Percentiles rank a stretch among this genome's conserved stretches.
Evolutionary conservation across 495 filamentous ascomycete genomes (phyloP).

Genomic region (Rhizodiscina lignyota): DNA sequence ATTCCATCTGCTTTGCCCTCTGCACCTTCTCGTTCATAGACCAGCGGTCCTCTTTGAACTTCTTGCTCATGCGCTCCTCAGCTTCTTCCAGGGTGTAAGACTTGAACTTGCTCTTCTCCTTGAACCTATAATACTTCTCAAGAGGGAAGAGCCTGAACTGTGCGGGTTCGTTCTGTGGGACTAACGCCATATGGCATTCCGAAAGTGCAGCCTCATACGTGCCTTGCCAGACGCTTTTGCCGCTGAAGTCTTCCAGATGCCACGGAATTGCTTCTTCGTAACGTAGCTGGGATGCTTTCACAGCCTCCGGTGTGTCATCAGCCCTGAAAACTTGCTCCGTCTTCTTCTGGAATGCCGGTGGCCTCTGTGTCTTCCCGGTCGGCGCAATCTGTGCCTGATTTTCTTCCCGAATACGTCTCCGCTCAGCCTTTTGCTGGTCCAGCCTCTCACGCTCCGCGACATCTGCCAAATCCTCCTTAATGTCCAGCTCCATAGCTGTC

Average conservation of each 20-base stretch:
- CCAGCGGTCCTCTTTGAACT: slow-evolving; percentile 57
- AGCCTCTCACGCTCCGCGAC: slow-evolving; percentile 36
- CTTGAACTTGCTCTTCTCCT: slow-evolving; percentile 66
- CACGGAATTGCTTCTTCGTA: slow-evolving; percentile 94
- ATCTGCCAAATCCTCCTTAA: slow-evolving; percentile 34
- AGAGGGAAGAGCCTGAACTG: slow-evolving; percentile 72
- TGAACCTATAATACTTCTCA: slow-evolving; percentile 92
- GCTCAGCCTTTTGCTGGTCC: neutral
- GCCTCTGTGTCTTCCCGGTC: slow-evolving; percentile 36
- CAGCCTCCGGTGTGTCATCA: slow-evolving; percentile 54
- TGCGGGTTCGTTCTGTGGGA: slow-evolving; percentile 35
- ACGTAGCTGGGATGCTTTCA: slow-evolving; percentile 59
- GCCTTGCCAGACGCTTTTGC: slow-evolving; percentile 83
- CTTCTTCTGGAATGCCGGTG: slow-evolving; percentile 58
- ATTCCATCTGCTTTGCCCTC: slow-evolving; percentile 18
- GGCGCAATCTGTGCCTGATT: slow-evolving; percentile 85
- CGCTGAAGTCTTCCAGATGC: slow-evolving; percentile 92
- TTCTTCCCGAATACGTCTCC: slow-evolving; percentile 50
- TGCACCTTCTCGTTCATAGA: slow-evolving; percentile 25
- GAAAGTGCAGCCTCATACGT: slow-evolving; percentile 75
- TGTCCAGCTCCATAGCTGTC: slow-evolving; percentile 16
- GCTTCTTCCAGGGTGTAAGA: slow-evolving; percentile 68
- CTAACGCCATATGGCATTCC: slow-evolving; percentile 57
- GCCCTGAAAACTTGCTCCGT: slow-evolving; percentile 39
- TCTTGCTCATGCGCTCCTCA: slow-evolving; percentile 63